These are phyloP conservation scores for Eutrema yunnanense DNA, from an alignment of 345 rosid genomes.

Conservation along the genomic window DNA sequence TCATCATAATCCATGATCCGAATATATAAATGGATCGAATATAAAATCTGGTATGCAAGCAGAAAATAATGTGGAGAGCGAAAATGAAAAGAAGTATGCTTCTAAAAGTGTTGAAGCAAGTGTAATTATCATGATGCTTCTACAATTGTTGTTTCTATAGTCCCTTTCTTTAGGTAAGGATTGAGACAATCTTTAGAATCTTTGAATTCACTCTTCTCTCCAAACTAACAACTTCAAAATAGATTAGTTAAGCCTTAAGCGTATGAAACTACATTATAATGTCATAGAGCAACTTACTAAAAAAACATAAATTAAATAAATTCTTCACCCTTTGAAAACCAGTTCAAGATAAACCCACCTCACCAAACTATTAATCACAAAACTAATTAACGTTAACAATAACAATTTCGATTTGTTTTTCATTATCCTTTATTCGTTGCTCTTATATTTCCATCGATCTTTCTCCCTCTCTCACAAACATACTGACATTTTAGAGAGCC, in stretches of 20 bases:
- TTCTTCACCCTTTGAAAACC: slow-evolving; percentile 37
- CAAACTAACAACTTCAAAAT: slow-evolving; percentile 23
- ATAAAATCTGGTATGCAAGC: background rate
- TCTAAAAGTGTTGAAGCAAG: slow-evolving; percentile 8
- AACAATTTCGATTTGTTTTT: background rate
- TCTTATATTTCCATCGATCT: slow-evolving; percentile 26
- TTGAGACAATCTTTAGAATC: slow-evolving; percentile 21
- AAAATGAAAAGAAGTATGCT: background rate
- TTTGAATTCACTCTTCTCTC: slow-evolving; percentile 33
- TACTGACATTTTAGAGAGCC: slow-evolving; percentile 5
- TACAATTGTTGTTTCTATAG: background rate
- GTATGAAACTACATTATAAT: slow-evolving; percentile 1
- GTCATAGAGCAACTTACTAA: background rate
- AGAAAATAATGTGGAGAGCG: background rate
- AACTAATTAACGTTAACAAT: slow-evolving; percentile 25
- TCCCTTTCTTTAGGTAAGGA: slow-evolving; percentile 29
- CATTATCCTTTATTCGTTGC: slow-evolving; percentile 3
- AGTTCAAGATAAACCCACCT: slow-evolving; percentile 46
- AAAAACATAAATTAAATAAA: background rate
- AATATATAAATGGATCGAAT: background rate
- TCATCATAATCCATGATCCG: background rate
- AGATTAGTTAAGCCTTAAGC: slow-evolving; percentile 39
- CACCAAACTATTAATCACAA: slow-evolving; percentile 50
- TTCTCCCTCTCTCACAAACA: slow-evolving; percentile 23
- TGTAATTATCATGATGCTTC: background rate